Evolutionary conservation across 2,329 filamentous ascomycete species (phyloP), one percentile per base, ranked within the genome.

Genomic region (Fusarium burgessii): DNA sequence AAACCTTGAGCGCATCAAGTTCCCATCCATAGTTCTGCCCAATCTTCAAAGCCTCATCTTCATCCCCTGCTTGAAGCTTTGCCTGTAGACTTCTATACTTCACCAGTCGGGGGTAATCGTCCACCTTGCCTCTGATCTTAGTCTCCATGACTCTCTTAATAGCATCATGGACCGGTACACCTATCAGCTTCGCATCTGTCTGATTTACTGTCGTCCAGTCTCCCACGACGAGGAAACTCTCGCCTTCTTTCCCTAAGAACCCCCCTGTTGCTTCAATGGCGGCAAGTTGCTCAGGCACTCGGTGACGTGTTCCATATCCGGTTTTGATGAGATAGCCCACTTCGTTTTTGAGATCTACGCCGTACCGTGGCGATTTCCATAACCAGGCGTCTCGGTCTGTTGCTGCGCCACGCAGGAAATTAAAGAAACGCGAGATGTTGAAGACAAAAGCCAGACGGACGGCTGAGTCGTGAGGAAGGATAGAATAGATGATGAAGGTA

Each of bases 261-360:
- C 69, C 74, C n/a, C 77, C 78, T 18, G 74, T 74, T 14, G 66
- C 66, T 20, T 67, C 60, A 45, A 87, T 79, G 0, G 86, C 85
- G 43, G 82, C 78, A 14, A 88, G 77, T 75, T 86, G 83, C 14
- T 83, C 81, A 7, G 81, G 77, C 32, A 88, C 79, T 17, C 87
- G 83, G 52, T 83, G 77, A 49, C 82, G 82, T 20, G 87, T 88
- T 58, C 86, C 87, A 74, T 86, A 88, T 33, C 87, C 87, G 7
- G 86, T 88, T 78, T 89, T 89, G 70, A 89, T 78, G 52, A 89
- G 81, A 68, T 86, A 80, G 35, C 83, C 85, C 11, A 88, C 81
- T 58, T 88, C 86, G 40, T 78, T 78, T 55, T 78, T 77, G 38
- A 84, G 77, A 59, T 86, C 80, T 59, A 88, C 77, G 6, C 83